Conservation (phyloP, 768 basidiomycete genomes). For the Pisolithus microcarpus region DNA sequence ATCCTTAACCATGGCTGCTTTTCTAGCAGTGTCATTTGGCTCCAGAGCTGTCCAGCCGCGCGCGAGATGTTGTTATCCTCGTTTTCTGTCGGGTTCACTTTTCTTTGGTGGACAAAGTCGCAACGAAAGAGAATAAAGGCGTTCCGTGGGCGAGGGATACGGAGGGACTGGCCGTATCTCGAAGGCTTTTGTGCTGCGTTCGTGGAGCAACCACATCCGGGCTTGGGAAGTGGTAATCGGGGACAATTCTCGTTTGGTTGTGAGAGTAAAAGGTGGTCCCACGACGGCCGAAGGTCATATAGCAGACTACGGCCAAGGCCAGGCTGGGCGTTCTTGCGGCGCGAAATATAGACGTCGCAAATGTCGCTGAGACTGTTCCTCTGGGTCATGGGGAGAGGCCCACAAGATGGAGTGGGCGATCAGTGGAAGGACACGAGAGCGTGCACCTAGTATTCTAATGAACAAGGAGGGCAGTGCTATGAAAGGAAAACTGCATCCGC, state of each 20-base stretch:
- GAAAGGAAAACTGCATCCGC: conserved; percentile 13
- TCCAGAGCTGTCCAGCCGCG: conserved; percentile 63
- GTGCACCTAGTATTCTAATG: neutral
- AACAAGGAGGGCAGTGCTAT: conserved; percentile 6
- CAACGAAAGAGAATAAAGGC: conserved; percentile 78
- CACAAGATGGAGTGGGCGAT: conserved; percentile 11
- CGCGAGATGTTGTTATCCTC: conserved; percentile 66
- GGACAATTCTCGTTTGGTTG: too few species aligned
- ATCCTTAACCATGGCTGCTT: conserved; percentile 45
- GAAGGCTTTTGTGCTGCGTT: conserved; percentile 11
- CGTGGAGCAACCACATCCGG: conserved; percentile 15
- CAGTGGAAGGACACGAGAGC: neutral
- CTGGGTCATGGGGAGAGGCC: conserved; percentile 16
- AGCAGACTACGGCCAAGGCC: neutral
- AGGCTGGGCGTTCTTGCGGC: conserved; percentile 4
- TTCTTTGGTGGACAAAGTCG: conserved; percentile 59
- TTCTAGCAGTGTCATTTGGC: conserved; percentile 40
- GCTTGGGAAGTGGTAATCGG: conserved; percentile 15
- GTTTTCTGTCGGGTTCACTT: conserved; percentile 47
- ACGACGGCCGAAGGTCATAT: neutral
- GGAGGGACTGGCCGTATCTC: conserved; percentile 24
- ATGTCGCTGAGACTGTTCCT: conserved; percentile 26
- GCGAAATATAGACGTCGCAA: conserved; percentile 24
- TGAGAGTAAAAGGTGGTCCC: neutral
- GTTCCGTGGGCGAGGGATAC: conserved; percentile 68